Evolutionary conservation across 2,329 filamentous ascomycete genomes (phyloP), one percentile per base, ranked within the genome.

Genomic region (Colletotrichum somersetense): DNA sequence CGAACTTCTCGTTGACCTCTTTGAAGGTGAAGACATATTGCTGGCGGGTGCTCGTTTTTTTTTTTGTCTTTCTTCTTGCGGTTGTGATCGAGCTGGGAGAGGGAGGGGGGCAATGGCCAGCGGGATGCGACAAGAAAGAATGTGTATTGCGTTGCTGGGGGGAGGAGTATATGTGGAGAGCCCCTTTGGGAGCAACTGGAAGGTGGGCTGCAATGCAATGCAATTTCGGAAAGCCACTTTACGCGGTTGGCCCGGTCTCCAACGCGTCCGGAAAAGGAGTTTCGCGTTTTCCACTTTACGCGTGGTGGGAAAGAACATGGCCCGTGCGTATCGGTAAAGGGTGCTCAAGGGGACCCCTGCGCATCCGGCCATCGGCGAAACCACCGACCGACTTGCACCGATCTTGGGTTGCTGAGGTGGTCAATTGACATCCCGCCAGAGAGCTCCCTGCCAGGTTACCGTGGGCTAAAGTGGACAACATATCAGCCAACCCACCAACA

Each of bases 1-100:
- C 65, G 89, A 90, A 79, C 81, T 86, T 75, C 87, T 83, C 71
- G 83, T 81, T 55, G 81, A 79, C 76, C 88, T 86, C 71, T 86
- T 83, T 40, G 80, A 78, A 18, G 83, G 83, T 53, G 83, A 84
- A 72, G 83, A 84, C 83, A 85, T 85, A 55, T 70, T 79, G 74
- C 38, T 20, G 12, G 1, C 35, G 40, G 50, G n/a, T 30, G 50
- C 48, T 59, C 44, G 33, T 44, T 30, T 40, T 44, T 30, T 48
- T 46, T 30, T 40, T 44, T 30, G 40, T 46, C 16, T 14, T 62
- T 20, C 62, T 33, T n/a, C 33, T 56, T 66, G 44, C 61, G 62
- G 65, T 62, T 70, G 63, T 62, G 58, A 38, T 74, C 40, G 44
- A 61, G 66, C 56, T 71, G 67, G 50, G 64, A 46, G 35, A 44